These are phyloP conservation scores for Exophiala dermatitidis DNA, from an alignment of 2,329 filamentous ascomycete genomes.

Conservation along the genomic window DNA sequence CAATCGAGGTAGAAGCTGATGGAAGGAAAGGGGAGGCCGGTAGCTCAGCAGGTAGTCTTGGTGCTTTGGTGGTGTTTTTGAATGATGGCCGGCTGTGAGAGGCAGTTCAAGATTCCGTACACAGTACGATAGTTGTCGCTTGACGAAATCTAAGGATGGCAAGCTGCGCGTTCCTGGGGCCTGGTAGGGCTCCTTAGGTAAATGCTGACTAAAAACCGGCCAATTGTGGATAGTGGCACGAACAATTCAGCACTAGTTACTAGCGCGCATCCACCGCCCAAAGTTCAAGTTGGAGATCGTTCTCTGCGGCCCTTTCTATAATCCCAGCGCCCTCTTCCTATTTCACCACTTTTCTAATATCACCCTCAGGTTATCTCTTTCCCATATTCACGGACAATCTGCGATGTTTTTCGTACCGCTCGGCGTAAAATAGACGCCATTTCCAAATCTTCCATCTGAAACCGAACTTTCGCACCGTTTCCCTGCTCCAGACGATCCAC, in stretches of 20 bases:
- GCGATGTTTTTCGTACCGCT: no score
- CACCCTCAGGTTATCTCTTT: no score
- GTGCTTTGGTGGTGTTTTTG: neutral
- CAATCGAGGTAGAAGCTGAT: neutral
- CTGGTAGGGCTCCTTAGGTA: neutral
- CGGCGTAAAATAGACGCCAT: no score
- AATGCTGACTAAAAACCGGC: no score
- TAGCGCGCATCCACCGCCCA: neutral
- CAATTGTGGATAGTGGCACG: neutral
- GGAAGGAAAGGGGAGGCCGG: neutral
- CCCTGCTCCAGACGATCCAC: no score
- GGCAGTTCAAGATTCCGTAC: neutral
- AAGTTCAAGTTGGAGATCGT: slow-evolving; percentile 5
- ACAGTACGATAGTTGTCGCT: neutral
- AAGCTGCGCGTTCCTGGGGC: slow-evolving; percentile 2
- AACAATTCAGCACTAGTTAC: neutral
- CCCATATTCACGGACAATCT: no score
- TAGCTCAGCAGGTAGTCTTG: neutral
- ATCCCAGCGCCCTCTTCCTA: neutral
- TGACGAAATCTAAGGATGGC: neutral
- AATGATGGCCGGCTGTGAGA: neutral
- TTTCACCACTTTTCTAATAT: no score
- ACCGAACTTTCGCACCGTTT: no score
- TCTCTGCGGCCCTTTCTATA: neutral
- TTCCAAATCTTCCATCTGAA: no score